Evolutionary conservation across 2,329 filamentous ascomycete genomes (phyloP), one percentile per base, ranked within the genome.

Genomic region (Phoma sp.): DNA sequence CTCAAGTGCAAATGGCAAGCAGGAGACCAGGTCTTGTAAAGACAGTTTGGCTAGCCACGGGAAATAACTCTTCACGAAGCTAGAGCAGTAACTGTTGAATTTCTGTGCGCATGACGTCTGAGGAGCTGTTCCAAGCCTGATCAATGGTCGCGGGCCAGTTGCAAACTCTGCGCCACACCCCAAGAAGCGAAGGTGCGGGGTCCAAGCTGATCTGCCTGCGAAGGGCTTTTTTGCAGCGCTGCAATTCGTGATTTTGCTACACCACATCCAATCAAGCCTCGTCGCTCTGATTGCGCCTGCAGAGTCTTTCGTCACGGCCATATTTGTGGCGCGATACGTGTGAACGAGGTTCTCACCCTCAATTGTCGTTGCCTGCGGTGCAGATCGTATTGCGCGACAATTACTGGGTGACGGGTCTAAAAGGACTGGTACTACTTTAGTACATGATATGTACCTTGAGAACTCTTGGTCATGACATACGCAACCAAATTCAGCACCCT

Each of bases 51-150:
- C 48, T 35, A 29, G 18, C 25, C 11, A 32, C 11, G 27, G 25
- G 13, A 32, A 27, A 45, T 22, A 18, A 29, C 48, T 48, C 18
- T 39, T 45, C 39, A 22, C n/a, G 14, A 47, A 36, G 44, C 40
- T 52, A 56, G 25, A 47, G 54, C 48, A 35, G 54, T 43, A 46
- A 22, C 42, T 46, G 48, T 46, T 38, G 35, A 49, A 46, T 27
- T 43, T 30, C 35, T 49, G 54, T 49, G 45, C 37, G 57, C 62
- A 68, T 70, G 68, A 70, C 68, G 66, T 70, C 57, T 64, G 60
- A 61, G 58, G 52, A 47, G 47, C 47, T 49, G 51, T 59, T 52
- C 47, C 51, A 56, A 46, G 54, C 47, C 40, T 55, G 59, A 48
- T 56, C 43, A 56, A 61, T 61, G 56, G 49, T 53, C 52, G 56